Evolutionary conservation across 1,284 basidiomycete genomes (phyloP), one percentile per base, ranked within the genome.

Genomic region (Fomitopsis schrenkii): DNA sequence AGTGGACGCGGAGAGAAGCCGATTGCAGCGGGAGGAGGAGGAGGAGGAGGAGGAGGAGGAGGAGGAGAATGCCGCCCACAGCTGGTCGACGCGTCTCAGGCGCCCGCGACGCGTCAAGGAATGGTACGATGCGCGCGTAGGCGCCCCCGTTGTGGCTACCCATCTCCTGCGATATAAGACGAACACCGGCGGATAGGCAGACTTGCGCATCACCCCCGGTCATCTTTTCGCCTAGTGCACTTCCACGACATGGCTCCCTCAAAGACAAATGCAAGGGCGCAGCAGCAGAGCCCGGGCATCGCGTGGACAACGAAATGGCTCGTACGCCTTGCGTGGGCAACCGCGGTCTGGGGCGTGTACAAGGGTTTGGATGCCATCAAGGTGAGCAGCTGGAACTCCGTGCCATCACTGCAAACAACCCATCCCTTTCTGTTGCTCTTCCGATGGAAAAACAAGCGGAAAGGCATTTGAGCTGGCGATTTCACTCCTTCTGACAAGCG

Each of bases 251-350:
- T 58, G 58, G 53, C 54, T 17, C n/a, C 59, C 19, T 28, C 46
- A 26, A 61, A 50, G 28, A 22, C 45, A 17, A 60, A 58, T 26
- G 22, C 48, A 38, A 57, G 26, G 22, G 26, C 53, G 41, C 42
- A 57, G 28, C 40, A 26, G n/a, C 40, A 30, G 8, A 17, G 33
- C 35, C 9, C 30, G 41, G 14, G 56, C n/a, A 22, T 12, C n/a
- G 19, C 26, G 8, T 57, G 38, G 57, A 52, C 70, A 33, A 72
- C 62, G 56, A 84, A 77, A 69, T 88, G 87, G 87, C 67, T 72
- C 3, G 70, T 73, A 33, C 79, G 84, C 26, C 66, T 79, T 8
- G 71, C 72, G 1, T 45, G 80, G 8, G 38, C 68, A n/a, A 61
- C 67, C 14, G 62, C 85, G 9, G 63, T 74, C 9, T 71, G 82